Conservation (phyloP, 2,329 filamentous ascomycete genomes). For the Samsoniella hepiali region DNA sequence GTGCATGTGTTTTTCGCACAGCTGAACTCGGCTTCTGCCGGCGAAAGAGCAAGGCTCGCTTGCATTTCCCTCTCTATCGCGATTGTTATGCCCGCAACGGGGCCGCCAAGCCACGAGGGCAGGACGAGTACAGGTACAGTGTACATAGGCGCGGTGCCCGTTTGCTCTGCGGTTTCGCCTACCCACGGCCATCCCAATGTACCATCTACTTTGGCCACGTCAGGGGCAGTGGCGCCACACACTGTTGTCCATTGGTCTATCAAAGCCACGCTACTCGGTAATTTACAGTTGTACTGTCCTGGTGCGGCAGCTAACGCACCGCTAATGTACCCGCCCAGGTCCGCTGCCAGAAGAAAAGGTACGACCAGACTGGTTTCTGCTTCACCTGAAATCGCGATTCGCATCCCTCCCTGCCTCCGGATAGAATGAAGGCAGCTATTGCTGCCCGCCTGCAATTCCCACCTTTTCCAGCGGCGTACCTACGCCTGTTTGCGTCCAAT, state of each 20-base stretch:
- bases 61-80: not conserved
- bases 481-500: not conserved
- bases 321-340: conserved; percentile 1
- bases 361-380: not conserved
- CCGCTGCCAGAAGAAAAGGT: not conserved
- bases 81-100: conserved; percentile 1
- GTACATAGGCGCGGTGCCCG: not conserved
- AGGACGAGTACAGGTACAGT: not conserved
- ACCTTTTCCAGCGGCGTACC: not conserved
- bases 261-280: not conserved
- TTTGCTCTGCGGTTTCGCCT: too few relatives aligned
- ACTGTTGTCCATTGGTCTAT: not conserved
- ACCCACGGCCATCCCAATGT: not conserved
- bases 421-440: not conserved
- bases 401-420: not conserved
- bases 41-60: not conserved
- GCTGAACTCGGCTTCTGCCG: not conserved
- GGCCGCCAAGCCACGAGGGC: not conserved
- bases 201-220: not conserved
- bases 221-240: not conserved
- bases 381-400: conserved; percentile 10
- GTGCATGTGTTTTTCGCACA: not conserved
- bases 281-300: not conserved
- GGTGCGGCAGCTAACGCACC: conserved; percentile 14
- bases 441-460: not conserved